Evolutionary conservation across 2,329 filamentous ascomycete species (phyloP), one percentile per base, ranked within the genome.

Genomic region (Massarina eburnea): DNA sequence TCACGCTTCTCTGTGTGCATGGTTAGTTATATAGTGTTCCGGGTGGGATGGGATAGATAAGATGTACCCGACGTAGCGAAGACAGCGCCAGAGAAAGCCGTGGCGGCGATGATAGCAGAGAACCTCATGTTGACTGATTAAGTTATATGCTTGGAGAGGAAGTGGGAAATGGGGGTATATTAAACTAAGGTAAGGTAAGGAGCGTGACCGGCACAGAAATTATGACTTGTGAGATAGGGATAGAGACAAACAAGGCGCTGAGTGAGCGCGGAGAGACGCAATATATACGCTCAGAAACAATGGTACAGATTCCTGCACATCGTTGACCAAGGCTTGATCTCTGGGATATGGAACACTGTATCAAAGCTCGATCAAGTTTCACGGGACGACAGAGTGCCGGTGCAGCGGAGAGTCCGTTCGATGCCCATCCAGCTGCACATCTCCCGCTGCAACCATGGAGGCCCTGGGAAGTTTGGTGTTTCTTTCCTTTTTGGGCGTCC

Each of bases 141-240:
- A 20, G 22, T 14, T 33, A 1, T 20, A 39, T 20, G 22, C 15
- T 26, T 19, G 22, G 19, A 45, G 34, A 34, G 10, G 40, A 24
- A 35, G 39, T 27, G n/a, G 19, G 29, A 32, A 41, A 43, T 48
- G 12, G 22, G 39, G 27, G 26, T 47, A 32, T 33, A 18, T 39
- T 38, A 15, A 18, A n/a, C 2, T 39, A 39, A 49, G 41, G 35
- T 54, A 21, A 39, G 36, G 42, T 40, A 58, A 49, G 35, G 44
- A 51, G 52, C 52, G 61, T 65, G 63, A 50, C 61, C 63, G 52
- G 62, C 63, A 66, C 61, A 52, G 36, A 43, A 46, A 51, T 53
- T 54, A 55, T 45, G 57, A 54, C 41, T 40, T 44, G 48, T 46
- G 47, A 52, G 46, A 45, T 41, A 12, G 9, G 8, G 36, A 48